phyloP scores from a whole-genome alignment of 345 rosid genomes.

The Populus euphratica region DNA sequence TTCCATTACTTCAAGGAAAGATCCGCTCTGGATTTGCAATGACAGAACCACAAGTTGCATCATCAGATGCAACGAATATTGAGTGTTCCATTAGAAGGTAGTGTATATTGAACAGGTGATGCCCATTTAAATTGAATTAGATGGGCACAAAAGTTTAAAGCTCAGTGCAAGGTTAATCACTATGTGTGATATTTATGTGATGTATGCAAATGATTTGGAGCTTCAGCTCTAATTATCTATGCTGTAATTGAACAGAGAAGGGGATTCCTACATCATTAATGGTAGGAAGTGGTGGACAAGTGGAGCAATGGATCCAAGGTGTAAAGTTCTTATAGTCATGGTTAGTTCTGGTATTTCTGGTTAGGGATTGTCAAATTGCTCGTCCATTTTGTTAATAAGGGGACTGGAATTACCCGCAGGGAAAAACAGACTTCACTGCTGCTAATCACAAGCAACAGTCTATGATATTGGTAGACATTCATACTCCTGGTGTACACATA shows the following conservation, averaged over 20 bases:
- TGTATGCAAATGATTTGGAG: not conserved
- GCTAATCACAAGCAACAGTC: conserved; percentile 91
- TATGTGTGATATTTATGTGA: not conserved
- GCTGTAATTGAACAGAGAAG: conserved; percentile 50
- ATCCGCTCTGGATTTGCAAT: conserved; percentile 98
- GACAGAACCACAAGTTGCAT: conserved; percentile 99
- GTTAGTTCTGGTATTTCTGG: conserved; percentile 42
- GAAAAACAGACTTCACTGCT: conserved; percentile 80
- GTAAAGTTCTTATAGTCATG: conserved; percentile 91
- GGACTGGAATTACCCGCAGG: conserved; percentile 44
- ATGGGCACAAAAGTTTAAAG: not conserved
- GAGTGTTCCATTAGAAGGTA: conserved; percentile 92
- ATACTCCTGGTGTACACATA: conserved; percentile 65
- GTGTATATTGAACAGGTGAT: not conserved
- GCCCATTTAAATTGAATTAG: not conserved
- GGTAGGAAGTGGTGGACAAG: conserved; percentile 99
- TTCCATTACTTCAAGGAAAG: conserved; percentile 88
- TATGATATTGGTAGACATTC: conserved; percentile 83
- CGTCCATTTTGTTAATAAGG: not conserved
- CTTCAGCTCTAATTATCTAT: conserved; percentile 12
- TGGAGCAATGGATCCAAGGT: conserved; percentile 99
- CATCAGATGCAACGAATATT: conserved; percentile 97
- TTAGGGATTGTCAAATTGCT: conserved; percentile 1
- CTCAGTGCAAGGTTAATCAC: not conserved
- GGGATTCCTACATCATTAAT: conserved; percentile 73